phyloP scores from a whole-genome alignment of 2,329 filamentous ascomycete species.

The Teratosphaeria epicoccoides region DNA sequence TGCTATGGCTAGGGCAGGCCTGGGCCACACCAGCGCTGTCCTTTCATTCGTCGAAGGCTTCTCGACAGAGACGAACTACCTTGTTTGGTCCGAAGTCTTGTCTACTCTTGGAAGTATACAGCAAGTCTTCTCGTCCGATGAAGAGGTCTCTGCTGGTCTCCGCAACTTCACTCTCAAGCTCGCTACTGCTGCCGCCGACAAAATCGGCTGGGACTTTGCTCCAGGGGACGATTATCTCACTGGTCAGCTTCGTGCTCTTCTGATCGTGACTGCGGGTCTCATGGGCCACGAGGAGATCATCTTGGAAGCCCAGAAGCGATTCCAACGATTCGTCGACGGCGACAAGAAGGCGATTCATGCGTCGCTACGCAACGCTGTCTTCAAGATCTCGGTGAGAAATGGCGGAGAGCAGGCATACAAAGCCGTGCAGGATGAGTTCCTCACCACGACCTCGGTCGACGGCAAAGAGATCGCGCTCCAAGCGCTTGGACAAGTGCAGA shows the following conservation, averaged over 20 bases:
- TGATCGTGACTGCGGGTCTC: constrained; percentile 65
- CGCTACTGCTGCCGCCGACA: constrained; percentile 61
- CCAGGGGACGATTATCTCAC: constrained; percentile 70
- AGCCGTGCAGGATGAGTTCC: constrained; percentile 75
- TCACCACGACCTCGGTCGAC: constrained; percentile 72
- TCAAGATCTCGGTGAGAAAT: constrained; percentile 66
- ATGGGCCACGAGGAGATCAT: constrained; percentile 63
- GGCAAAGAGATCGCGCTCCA: constrained; percentile 78
- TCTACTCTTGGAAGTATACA: constrained; percentile 66
- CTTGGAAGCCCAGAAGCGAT: constrained; percentile 65
- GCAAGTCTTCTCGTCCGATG: constrained; percentile 72
- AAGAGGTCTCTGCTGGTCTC: constrained; percentile 59
- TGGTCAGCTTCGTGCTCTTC: constrained; percentile 68
- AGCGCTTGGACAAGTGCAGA: constrained; percentile 63
- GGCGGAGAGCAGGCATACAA: constrained; percentile 60
- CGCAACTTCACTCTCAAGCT: constrained; percentile 71
- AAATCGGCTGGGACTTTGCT: constrained; percentile 78
- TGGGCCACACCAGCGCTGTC: constrained; percentile 70
- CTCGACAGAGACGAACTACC: constrained; percentile 65
- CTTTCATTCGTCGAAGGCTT: constrained; percentile 81
- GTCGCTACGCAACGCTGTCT: constrained; percentile 69
- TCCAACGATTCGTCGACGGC: constrained; percentile 64
- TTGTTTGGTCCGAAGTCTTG: constrained; percentile 82
- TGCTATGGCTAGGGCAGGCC: constrained; percentile 77
- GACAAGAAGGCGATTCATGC: constrained; percentile 65